Evolutionary conservation across 2,329 filamentous ascomycete genomes (phyloP).

Genomic region (Stachybotrys chlorohalonatus): DNA sequence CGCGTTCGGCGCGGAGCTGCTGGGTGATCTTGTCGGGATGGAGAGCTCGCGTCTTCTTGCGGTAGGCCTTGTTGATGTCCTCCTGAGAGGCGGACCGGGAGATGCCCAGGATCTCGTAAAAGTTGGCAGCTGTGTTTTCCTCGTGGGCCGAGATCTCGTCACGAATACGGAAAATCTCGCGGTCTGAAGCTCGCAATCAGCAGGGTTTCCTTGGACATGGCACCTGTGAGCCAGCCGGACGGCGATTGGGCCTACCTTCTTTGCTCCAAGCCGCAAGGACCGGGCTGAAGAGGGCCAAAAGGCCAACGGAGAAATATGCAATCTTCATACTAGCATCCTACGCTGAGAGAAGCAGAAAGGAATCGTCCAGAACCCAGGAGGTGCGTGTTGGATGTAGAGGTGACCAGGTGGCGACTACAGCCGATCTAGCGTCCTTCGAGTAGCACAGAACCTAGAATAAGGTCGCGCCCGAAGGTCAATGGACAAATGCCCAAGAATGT

Average conservation of each 20-base stretch:
- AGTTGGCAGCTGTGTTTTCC: conserved; percentile 64
- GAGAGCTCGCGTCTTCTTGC: conserved; percentile 71
- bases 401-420: not conserved
- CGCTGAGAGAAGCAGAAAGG: not conserved
- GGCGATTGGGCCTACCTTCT: conserved; percentile 51
- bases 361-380: not conserved
- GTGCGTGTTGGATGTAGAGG: not conserved
- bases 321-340: conserved; percentile 59
- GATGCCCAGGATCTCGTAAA: conserved; percentile 90
- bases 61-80: conserved; percentile 89
- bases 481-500: too few relatives aligned
- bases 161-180: conserved; percentile 92
- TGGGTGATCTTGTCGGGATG: conserved; percentile 96
- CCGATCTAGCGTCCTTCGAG: too few relatives aligned
- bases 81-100: conserved; percentile 65
- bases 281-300: conserved; percentile 58
- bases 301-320: conserved; percentile 55
- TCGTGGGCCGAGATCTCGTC: conserved; percentile 83
- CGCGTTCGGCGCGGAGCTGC: conserved; percentile 63
- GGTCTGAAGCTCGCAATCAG: conserved; percentile 47
- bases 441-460: too few relatives aligned
- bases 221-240: not conserved
- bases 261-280: conserved; percentile 74
- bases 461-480: too few relatives aligned
- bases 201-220: not conserved